Base-by-base conservation (phyloP, 2,329 filamentous ascomycete species). In the Penicillium fuscoglaucum region DNA sequence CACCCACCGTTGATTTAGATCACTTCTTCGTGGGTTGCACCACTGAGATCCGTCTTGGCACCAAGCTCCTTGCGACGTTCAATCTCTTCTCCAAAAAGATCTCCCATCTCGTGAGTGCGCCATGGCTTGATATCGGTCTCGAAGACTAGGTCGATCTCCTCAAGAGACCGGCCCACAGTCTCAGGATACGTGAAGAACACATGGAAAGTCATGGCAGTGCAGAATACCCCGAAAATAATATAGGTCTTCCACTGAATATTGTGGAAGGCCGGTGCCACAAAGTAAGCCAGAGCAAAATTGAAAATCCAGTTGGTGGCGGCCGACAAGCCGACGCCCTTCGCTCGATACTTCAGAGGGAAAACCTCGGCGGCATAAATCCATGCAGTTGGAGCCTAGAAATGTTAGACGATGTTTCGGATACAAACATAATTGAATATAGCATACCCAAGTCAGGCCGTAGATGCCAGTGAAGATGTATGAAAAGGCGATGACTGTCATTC, bases 91-190 rank as follows among this genome's bases (percentile, higher is more conserved):
- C 60, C 60, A 45, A 74, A 72, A 1, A 52, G 54, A 26, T 67
- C 63, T 5, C 63, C 52, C 0, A 74, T 59, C 33, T 67, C 44
- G 12, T 52, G 50, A 8, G 69, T 70, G 28, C 64, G 60, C 73
- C 73, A 75, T 6, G 72, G 63, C 61, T 69, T 72, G 12, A 74
- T 61, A 37, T 69, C 60, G 0, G 52, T 62, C 10, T 74, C 70
- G 67, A 92, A 92, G 59, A 92, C 85, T 15, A 86, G 81, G 63
- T 90, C 88, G 72, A 92, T 87, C 72, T 93, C 89, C 70, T 93
- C 90, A 0, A 93, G 83, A 0, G 87, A 87, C 70, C 85, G 87
- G 17, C 87, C 86, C 43, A 85, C 84, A 0, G 89, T 92, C 74
- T 91, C 84, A 0, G 87, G 88, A 58, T 85, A 87, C 33, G 79